A percentile compares a stretch with the other conserved stretches of the same genome.
Conservation (phyloP, 306 rosid species). For the Medicago lupulina region DNA sequence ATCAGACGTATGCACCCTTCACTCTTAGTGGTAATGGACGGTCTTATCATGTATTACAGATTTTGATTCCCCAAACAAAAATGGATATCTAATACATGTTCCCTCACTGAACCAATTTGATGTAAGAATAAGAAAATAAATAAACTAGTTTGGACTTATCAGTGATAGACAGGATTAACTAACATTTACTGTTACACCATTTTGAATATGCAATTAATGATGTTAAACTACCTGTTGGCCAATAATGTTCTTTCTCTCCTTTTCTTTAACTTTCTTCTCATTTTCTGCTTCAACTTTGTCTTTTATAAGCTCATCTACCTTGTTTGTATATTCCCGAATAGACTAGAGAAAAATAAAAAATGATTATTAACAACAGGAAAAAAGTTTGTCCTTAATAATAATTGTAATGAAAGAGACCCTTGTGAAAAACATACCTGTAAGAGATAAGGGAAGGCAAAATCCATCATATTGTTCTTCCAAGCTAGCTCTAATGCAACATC, state of each 20-base stretch:
- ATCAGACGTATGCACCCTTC: too few relatives aligned
- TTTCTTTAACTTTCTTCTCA: slow-evolving; percentile 80
- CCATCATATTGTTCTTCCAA: slow-evolving; percentile 88
- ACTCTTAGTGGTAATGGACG: too few relatives aligned
- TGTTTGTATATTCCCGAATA: slow-evolving; percentile 83
- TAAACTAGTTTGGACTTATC: too few relatives aligned
- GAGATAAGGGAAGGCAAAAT: slow-evolving; percentile 86
- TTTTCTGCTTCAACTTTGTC: slow-evolving; percentile 72
- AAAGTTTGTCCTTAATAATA: neutral
- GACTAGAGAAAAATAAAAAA: slow-evolving; percentile 41
- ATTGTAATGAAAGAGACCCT: neutral
- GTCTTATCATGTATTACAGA: too few relatives aligned
- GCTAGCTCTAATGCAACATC: slow-evolving; percentile 77
- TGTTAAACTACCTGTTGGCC: slow-evolving; percentile 82
- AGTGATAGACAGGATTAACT: too few relatives aligned
- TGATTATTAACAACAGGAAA: slow-evolving; percentile 7
- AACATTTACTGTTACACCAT: too few relatives aligned
- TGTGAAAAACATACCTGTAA: slow-evolving; percentile 59
- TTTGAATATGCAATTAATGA: too few relatives aligned
- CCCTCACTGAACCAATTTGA: too few relatives aligned
- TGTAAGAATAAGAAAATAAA: too few relatives aligned
- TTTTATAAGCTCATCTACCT: slow-evolving; percentile 85
- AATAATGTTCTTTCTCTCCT: slow-evolving; percentile 75
- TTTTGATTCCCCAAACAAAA: too few relatives aligned
- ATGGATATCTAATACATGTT: too few relatives aligned